phyloP scores from a whole-genome alignment of 306 rosid species.

The Citrullus mucosospermus region DNA sequence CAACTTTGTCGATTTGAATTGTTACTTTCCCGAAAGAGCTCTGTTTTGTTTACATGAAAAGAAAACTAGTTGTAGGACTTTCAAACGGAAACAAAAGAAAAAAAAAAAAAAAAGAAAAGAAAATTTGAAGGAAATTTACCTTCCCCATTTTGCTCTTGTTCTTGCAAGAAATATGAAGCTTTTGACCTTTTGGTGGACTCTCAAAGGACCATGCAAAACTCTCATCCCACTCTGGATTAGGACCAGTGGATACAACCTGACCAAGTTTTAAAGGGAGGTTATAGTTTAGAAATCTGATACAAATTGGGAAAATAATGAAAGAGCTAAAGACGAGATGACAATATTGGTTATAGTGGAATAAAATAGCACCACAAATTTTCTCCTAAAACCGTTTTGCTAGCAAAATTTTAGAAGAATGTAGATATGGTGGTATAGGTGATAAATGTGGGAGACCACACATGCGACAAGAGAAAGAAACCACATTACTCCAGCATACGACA shows the following conservation, averaged over 20 bases:
- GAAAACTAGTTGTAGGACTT: neutral
- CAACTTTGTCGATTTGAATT: conserved; percentile 88
- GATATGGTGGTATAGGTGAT: neutral
- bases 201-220: conserved; percentile 93
- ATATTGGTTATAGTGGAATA: neutral
- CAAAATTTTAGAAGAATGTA: neutral
- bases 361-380: neutral
- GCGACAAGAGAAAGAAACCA: neutral
- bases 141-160: conserved; percentile 99
- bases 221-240: conserved; percentile 96
- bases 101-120: neutral
- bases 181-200: conserved; percentile 99
- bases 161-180: conserved; percentile 96
- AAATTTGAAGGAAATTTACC: conserved; percentile 25
- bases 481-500: neutral
- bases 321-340: neutral
- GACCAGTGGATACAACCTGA: conserved; percentile 93
- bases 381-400: neutral
- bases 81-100: neutral
- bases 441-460: neutral
- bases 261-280: conserved; percentile 9
- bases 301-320: neutral
- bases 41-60: conserved; percentile 29
- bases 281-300: neutral
- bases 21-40: conserved; percentile 96